Base-by-base conservation (phyloP, 2,329 filamentous ascomycete genomes). In the Furcasterigmium sp. region DNA sequence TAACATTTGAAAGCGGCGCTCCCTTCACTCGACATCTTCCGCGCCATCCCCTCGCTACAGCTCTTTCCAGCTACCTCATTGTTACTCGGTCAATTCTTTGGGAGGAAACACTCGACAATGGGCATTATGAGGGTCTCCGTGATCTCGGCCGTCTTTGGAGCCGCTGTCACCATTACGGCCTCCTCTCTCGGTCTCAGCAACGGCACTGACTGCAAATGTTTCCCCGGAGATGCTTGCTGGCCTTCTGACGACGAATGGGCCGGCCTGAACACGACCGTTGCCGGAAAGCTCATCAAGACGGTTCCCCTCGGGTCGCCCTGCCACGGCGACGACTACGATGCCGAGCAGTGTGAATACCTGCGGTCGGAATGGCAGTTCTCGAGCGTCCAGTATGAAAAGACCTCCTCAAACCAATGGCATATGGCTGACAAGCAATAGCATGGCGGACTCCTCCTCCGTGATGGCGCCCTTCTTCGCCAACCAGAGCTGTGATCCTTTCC, bases 381-480 rank as follows among this genome's bases (percentile, higher is more conserved):
- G 7, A 41, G 43, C 21, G 51, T 51, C 8, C 51, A 56, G 54
- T 57, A 41, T 46, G 53, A 39, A 15, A 18, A 10, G 15, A 5
- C 28, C 5, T 8, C 3, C 8, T 14, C 3, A 1, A 15, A 4
- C 21, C 7, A 23, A 10, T 44, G 23, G n/a, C n/a, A n/a, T n/a
- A n/a, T n/a, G n/a, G n/a, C n/a, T n/a, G n/a, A n/a, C n/a, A n/a
- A 15, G 3, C 20, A 32, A 42, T 21, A 65, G 63, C 45, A 55
- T 58, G 11, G 44, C 53, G 4, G 61, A 70, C 41, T 67, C 67
- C 3, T 63, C 63, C 7, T 68, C 65, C 2, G 51, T 64, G 37
- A 67, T 67, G 61, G 68, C 57, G 47, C 63, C 66, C 4, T 42
- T 70, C 3, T 69, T 59, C 46, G 53, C 67, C 49, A 65, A 65